A percentile compares a stretch with the other conserved stretches of the same genome.
These are phyloP conservation scores for Macrolepiota fuliginosa DNA, from an alignment of 768 basidiomycete species.

Conservation along the genomic window DNA sequence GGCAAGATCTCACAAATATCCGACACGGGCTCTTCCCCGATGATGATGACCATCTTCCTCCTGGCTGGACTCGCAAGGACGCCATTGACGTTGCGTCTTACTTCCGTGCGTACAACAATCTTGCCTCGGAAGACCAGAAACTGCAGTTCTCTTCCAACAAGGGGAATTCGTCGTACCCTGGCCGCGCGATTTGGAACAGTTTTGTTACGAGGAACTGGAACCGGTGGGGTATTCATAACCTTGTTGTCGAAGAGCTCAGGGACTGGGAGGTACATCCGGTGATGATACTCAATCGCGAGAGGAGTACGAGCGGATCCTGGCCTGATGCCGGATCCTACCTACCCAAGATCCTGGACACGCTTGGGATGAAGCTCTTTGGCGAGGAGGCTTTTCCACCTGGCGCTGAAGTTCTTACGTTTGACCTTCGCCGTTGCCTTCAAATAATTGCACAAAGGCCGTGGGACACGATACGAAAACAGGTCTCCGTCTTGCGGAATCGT, in stretches of 20 bases:
- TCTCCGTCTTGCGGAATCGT: not conserved
- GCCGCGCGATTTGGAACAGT: slow-evolving; percentile 14
- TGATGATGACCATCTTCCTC: slow-evolving; percentile 17
- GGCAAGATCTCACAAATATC: slow-evolving; percentile 22
- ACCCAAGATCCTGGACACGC: not conserved
- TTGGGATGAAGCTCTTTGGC: slow-evolving; percentile 3
- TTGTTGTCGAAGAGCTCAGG: slow-evolving; percentile 11
- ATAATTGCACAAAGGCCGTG: not conserved
- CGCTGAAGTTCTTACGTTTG: not conserved
- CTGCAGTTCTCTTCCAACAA: slow-evolving; percentile 1
- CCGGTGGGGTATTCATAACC: slow-evolving; percentile 16
- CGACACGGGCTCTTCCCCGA: slow-evolving; percentile 21
- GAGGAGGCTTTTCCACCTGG: not conserved
- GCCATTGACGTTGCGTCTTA: slow-evolving; percentile 15
- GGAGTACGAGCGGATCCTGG: not conserved
- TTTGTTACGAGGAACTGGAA: slow-evolving; percentile 15
- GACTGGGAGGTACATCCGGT: slow-evolving; percentile 15
- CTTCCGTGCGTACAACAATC: slow-evolving; percentile 16
- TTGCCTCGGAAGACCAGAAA: not conserved
- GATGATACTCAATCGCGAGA: not conserved
- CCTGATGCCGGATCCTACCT: not conserved
- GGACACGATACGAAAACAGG: not conserved
- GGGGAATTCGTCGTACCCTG: slow-evolving; percentile 10
- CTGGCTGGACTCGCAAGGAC: slow-evolving; percentile 13
- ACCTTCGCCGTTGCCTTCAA: not conserved